Base-by-base conservation (phyloP, 2,329 filamentous ascomycete genomes). In the Cladophialophora yegresii region DNA sequence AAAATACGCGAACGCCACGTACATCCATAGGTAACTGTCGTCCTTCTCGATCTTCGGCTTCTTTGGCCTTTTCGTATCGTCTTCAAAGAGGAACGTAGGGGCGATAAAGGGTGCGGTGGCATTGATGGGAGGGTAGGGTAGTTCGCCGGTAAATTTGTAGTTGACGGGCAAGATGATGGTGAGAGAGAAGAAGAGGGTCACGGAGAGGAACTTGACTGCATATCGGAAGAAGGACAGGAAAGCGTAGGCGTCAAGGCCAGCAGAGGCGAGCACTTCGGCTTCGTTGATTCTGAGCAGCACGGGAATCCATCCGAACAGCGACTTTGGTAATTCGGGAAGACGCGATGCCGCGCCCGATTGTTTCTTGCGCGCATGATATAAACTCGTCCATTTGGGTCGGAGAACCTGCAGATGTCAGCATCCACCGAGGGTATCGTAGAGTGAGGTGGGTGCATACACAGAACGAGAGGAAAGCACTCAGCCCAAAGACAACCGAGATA, bases 201-300 rank as follows among this genome's bases (percentile, higher is more conserved):
- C 80, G 16, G 85, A 80, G 57, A 98, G 88, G 71, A 97, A 89
- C 67, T 89, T 91, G 69, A 92, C 90, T 12, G 93, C 89, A 87
- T 98, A 95, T 75, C 93, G 96, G 83, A 97, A 98, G 78, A 99
- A 99, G 16, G 89, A 86, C 13, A 99, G 83, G 74, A 99, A 97
- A 69, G 97, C 95, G 78, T 91, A 99, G 57, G 95, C 95, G 80
- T 99, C 95, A 56, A 99, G 84, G 0, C 95, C 95, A 20, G 93
- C 93, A 22, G 92, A 93, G 16, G 90, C 88, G 59, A 99, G 82
- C 3, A 99, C 87, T 77, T 98, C 90, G 73, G 96, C 88, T 70
- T 98, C 93, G 1, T 88, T 91, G 66, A 99, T 90, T 70, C 80
- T 86, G 80, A 92, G 95, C 47, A 99, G 79, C 2, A 88, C 87